These are phyloP conservation scores for Geosmithia flava DNA, from an alignment of 2,329 filamentous ascomycete species.

Conservation along the genomic window DNA sequence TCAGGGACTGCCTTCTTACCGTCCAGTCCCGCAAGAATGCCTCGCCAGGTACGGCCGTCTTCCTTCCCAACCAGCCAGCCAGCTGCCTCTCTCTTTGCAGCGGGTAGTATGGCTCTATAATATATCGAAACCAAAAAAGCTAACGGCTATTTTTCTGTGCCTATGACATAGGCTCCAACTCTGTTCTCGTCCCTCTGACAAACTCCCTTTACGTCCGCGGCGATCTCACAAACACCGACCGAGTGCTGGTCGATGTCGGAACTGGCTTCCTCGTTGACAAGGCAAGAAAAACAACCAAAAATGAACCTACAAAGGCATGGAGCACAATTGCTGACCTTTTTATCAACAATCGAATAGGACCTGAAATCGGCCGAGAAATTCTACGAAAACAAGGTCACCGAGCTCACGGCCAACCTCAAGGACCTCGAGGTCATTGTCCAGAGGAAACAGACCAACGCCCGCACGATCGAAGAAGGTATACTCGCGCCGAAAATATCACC, in stretches of 20 bases:
- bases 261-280: slow-evolving; percentile 96
- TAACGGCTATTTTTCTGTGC: no score
- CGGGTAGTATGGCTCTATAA: no score
- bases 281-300: slow-evolving; percentile 25
- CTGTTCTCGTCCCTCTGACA: slow-evolving; percentile 83
- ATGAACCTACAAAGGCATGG: not conserved
- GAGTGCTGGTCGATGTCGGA: slow-evolving; percentile 82
- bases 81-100: no score
- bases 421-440: slow-evolving; percentile 46
- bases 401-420: slow-evolving; percentile 38
- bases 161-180: slow-evolving; percentile 20
- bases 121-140: no score
- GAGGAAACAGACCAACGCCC: slow-evolving; percentile 71
- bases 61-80: no score
- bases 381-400: slow-evolving; percentile 43
- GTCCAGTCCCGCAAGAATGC: slow-evolving; percentile 38
- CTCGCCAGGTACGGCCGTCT: slow-evolving; percentile 17
- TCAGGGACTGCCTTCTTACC: slow-evolving; percentile 76
- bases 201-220: slow-evolving; percentile 91
- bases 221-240: slow-evolving; percentile 58
- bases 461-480: slow-evolving; percentile 76
- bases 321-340: not conserved
- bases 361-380: slow-evolving; percentile 41
- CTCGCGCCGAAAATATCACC: not conserved
- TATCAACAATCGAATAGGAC: slow-evolving; percentile 19